Evolutionary conservation across 805 yeast species (phyloP).

Genomic region (Nakazawaea wickerhamii): DNA sequence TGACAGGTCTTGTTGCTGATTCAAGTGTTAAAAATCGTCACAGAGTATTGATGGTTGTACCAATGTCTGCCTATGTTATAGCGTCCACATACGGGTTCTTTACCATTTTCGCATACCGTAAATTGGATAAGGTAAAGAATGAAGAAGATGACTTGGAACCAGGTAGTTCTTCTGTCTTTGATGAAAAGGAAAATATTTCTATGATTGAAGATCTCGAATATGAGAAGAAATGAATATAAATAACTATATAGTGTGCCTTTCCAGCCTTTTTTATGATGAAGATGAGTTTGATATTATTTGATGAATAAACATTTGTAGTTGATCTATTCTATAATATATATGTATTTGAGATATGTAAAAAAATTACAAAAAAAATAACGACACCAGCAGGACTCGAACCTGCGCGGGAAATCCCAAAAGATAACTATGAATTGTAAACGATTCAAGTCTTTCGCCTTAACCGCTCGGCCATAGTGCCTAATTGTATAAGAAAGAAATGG

Average conservation of each 20-base stretch:
- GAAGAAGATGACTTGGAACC: background rate
- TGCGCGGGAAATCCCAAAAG: too few relatives aligned
- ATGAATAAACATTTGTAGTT: too few relatives aligned
- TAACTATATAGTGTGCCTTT: background rate
- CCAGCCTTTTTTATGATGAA: background rate
- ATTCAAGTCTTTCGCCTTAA: slow-evolving; percentile 16
- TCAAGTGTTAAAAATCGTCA: slow-evolving; percentile 17
- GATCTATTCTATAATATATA: too few relatives aligned
- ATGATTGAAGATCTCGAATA: slow-evolving; percentile 5
- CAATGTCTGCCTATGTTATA: slow-evolving; percentile 21
- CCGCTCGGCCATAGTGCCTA: slow-evolving; percentile 17
- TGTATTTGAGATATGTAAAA: too few relatives aligned
- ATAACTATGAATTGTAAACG: slow-evolving; percentile 8
- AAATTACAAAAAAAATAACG: slow-evolving; percentile 9
- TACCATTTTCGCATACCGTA: slow-evolving; percentile 10
- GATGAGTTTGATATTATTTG: too few relatives aligned
- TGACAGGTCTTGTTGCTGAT: slow-evolving; percentile 23
- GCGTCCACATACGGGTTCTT: slow-evolving; percentile 22
- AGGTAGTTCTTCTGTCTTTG: background rate
- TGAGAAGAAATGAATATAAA: background rate
- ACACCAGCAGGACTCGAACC: slow-evolving; percentile 17
- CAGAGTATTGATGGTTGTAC: slow-evolving; percentile 20
- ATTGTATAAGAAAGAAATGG: too few relatives aligned
- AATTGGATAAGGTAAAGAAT: slow-evolving; percentile 1
- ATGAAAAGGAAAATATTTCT: slow-evolving; percentile 11